Percentiles rank a stretch among this genome's conserved stretches.
phyloP scores from a whole-genome alignment of 345 rosid genomes.

The Salix suchowensis region DNA sequence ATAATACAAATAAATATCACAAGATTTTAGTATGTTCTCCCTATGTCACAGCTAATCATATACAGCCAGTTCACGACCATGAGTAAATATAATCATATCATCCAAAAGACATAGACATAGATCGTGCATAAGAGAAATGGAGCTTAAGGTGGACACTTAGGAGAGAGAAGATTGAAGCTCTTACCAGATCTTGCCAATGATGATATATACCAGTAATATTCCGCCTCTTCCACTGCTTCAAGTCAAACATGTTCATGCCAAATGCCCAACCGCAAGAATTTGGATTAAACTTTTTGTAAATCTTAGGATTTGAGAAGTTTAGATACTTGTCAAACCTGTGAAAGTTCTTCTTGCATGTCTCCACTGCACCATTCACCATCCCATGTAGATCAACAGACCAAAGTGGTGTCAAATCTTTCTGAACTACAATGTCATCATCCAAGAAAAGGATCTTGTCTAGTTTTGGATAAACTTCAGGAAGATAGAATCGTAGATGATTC shows the following conservation, averaged over 20 bases:
- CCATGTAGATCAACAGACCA: conserved; percentile 71
- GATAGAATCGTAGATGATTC: conserved; percentile 85
- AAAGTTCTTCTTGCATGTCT: conserved; percentile 85
- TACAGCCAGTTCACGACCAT: background rate
- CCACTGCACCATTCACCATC: conserved; percentile 86
- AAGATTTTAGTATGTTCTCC: background rate
- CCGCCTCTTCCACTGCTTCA: conserved; percentile 79
- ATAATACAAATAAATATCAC: background rate
- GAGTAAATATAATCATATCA: background rate
- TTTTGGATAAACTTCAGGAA: conserved; percentile 79
- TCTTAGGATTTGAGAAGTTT: conserved; percentile 85
- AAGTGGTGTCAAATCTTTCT: conserved; percentile 75
- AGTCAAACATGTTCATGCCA: conserved; percentile 98
- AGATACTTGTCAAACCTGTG: conserved; percentile 98
- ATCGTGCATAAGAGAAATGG: background rate
- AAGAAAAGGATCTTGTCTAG: conserved; percentile 71
- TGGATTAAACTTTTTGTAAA: conserved; percentile 63
- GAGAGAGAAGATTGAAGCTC: background rate
- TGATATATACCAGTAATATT: conserved; percentile 93
- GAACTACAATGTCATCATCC: conserved; percentile 88
- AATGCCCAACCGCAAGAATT: conserved; percentile 97
- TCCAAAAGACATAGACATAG: background rate
- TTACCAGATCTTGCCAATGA: conserved; percentile 93
- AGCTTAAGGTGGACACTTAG: background rate
- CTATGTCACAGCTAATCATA: background rate